Percentiles rank a stretch among this genome's conserved stretches.
Conservation (phyloP, 306 rosid genomes). For the Quercus parvula region DNA sequence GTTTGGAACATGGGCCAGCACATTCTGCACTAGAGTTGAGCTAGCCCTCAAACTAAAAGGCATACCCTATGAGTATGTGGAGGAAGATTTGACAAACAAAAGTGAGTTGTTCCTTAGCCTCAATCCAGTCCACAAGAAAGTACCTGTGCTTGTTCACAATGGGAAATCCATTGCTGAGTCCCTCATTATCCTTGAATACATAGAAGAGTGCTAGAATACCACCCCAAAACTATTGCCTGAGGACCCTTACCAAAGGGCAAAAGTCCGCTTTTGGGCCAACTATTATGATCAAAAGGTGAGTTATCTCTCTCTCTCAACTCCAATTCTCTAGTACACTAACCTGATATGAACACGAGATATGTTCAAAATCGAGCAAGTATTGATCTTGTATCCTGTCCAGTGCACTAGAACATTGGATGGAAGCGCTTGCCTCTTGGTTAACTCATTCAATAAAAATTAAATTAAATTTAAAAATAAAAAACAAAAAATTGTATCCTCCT, state of each 20-base stretch:
- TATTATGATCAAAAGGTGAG: conserved; percentile 29
- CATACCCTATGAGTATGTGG: conserved; percentile 33
- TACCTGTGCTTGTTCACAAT: conserved; percentile 40
- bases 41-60: conserved; percentile 46
- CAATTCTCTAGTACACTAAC: no score
- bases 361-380: no score
- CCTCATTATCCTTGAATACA: conserved; percentile 39
- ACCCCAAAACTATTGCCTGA: conserved; percentile 35
- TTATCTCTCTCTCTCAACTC: no score
- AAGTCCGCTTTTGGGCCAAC: conserved; percentile 39
- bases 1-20: conserved; percentile 5
- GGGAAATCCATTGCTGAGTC: conserved; percentile 36
- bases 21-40: conserved; percentile 22
- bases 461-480: no score
- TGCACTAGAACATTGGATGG: no score
- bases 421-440: no score
- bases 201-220: conserved; percentile 35
- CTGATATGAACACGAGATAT: no score
- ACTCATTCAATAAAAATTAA: no score
- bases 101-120: conserved; percentile 25
- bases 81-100: conserved; percentile 41
- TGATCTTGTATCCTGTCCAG: no score
- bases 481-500: no score
- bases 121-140: conserved; percentile 40
- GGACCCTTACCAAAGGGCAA: conserved; percentile 37